These are phyloP conservation scores for Colletotrichum horii DNA, from an alignment of 2,329 filamentous ascomycete species.

Conservation along the genomic window DNA sequence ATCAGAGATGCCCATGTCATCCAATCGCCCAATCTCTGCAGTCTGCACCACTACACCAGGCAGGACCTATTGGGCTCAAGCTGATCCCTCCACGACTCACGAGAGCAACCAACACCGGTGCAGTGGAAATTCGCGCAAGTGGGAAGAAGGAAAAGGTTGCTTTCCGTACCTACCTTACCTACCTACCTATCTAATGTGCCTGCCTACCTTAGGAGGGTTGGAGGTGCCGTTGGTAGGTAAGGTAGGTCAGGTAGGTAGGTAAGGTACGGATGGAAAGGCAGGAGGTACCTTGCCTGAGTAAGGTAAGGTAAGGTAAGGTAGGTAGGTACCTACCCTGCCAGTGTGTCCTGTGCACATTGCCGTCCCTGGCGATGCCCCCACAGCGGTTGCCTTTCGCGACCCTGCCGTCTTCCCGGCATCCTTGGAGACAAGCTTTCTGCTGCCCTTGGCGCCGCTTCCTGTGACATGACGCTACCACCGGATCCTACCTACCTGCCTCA, in stretches of 20 bases:
- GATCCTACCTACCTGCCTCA: neutral
- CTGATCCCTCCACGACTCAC: neutral
- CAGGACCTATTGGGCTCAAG: neutral
- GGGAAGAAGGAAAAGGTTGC: neutral
- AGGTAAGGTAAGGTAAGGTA: no score
- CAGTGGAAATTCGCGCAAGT: neutral
- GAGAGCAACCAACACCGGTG: neutral
- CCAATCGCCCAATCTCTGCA: slow-evolving; percentile 7
- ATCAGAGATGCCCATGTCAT: neutral
- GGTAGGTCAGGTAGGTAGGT: neutral
- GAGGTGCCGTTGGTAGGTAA: neutral
- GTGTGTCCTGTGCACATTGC: neutral
- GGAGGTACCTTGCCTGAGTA: neutral
- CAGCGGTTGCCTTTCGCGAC: slow-evolving; percentile 1
- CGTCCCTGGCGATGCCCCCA: neutral
- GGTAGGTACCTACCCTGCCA: neutral
- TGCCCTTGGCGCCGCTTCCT: slow-evolving; percentile 12
- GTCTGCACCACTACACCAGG: neutral
- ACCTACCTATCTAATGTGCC: neutral
- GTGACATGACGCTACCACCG: slow-evolving; percentile 11
- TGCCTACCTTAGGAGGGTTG: neutral
- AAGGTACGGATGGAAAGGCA: neutral
- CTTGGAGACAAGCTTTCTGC: slow-evolving; percentile 22
- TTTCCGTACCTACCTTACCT: neutral
- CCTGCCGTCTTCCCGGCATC: slow-evolving; percentile 22